Evolutionary conservation across 2,329 filamentous ascomycete species (phyloP).

Genomic region (Penicillium sp.): DNA sequence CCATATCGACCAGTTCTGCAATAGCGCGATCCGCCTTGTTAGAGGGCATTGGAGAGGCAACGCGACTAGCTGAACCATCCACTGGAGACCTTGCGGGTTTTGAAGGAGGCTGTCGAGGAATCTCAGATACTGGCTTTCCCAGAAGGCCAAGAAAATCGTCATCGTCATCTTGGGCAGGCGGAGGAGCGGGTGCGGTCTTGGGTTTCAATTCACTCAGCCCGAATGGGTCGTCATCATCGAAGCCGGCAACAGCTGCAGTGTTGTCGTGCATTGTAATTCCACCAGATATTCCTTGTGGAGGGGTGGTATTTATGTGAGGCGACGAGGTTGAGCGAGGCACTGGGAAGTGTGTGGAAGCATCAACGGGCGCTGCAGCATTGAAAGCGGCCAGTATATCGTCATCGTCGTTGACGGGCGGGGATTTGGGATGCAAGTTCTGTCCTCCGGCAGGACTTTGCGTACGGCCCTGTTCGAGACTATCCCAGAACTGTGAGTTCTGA

Average conservation of each 20-base stretch:
- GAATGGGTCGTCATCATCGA: conserved; percentile 82
- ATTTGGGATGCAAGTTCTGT: conserved; percentile 47
- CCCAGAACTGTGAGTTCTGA: conserved; percentile 67
- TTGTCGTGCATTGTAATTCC: conserved; percentile 20
- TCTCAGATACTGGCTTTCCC: conserved; percentile 57
- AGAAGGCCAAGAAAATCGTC: conserved; percentile 63
- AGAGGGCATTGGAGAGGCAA: conserved; percentile 27
- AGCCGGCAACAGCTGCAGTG: conserved; percentile 25
- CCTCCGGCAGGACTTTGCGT: conserved; percentile 46
- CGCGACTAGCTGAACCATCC: conserved; percentile 13
- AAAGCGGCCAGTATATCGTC: conserved; percentile 63
- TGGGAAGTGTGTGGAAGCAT: conserved; percentile 59
- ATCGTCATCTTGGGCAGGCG: conserved; percentile 52
- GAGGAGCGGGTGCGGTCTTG: conserved; percentile 49
- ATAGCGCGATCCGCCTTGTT: conserved; percentile 72
- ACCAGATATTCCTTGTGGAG: conserved; percentile 12
- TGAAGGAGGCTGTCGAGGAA: conserved; percentile 37
- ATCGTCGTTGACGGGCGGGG: conserved; percentile 54
- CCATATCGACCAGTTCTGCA: conserved; percentile 89
- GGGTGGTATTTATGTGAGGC: conserved; percentile 22
- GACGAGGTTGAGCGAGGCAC: conserved; percentile 40
- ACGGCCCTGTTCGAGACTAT: conserved; percentile 61
- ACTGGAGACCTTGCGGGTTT: conserved; percentile 14
- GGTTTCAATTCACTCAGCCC: conserved; percentile 66
- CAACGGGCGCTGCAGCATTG: conserved; percentile 57